Base-by-base conservation (phyloP, 2,329 filamentous ascomycete genomes). In the Trichoderma harzianum region DNA sequence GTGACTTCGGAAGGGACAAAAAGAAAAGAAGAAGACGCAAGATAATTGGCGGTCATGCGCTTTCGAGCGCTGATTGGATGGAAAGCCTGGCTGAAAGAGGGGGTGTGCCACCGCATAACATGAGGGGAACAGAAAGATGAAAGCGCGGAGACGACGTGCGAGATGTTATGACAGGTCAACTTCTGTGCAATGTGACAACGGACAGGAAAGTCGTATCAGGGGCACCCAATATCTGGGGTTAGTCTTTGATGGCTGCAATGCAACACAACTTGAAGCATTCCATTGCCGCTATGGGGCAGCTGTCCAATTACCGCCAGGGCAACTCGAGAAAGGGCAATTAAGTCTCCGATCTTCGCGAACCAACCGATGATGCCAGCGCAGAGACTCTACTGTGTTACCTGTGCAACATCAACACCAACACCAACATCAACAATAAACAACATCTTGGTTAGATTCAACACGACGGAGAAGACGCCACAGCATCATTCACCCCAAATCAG, bases 201-300 rank as follows among this genome's bases (percentile, higher is more conserved):
- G 57, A 24, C 28, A 32, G 39, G 57, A 62, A 58, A 69, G 66
- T 69, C 55, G 55, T 47, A 69, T 69, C 66, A 69, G 66, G 66
- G 66, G 24, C 51, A n/a, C 57, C 36, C 28, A 34, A 69, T 62
- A 61, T 61, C 66, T 69, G 53, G 66, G 66, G 66, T 69, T 69
- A 53, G 55, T 8, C 39, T 21, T 28, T 69, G 57, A 62, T 34
- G 36, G 66, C 66, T 69, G 66, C 57, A 69, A 69, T 69, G 57
- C 66, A 28, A 69, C 66, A 43, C 66, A 69, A 34, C 57, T 34
- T 28, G 26, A 47, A 60, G 43, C 66, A 34, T 34, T 61, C 21
- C 39, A 36, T 26, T 53, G 39, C 57, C 26, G 14, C 14, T 36
- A 26, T 28, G 28, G 39, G 30, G 21, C n/a, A 34, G 36, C 55